Base-by-base conservation (phyloP, 1,284 basidiomycete genomes). In the Peniophora sp. region DNA sequence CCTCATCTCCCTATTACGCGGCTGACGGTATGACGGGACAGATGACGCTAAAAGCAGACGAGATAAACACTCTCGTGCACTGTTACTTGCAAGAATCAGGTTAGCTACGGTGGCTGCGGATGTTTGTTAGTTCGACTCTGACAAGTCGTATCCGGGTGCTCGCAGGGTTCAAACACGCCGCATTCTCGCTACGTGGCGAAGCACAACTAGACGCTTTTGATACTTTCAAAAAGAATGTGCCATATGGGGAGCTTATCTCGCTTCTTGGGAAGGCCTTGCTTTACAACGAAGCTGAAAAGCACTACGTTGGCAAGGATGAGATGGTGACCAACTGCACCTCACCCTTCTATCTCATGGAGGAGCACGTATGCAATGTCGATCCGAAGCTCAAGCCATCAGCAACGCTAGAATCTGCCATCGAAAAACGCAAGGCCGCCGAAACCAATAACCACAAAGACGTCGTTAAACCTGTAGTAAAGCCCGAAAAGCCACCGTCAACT, bases 11-110 rank as follows among this genome's bases (percentile, higher is more conserved):
- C 34, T 36, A n/a, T 41, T 41, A 8, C 19, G 5, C 12, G 27
- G 12, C 27, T 32, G 12, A 32, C 38, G 16, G 8, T n/a, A 41
- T 41, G 38, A 16, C 19, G n/a, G 38, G 38, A 41, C 38, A 77
- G 45, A 75, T 84, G 48, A 70, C 73, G 35, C 85, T 92, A 59
- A 81, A 83, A 39, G 83, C 89, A 39, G 89, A 91, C 61, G 89
- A 92, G 63, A 74, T 92, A 50, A 92, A 92, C 65, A 86, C 83
- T 61, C 77, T 92, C 52, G 83, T 92, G 48, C 82, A 91, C 66
- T 75, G 88, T 1, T 92, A 92, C 64, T 80, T 92, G 53, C 72
- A 81, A 56, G 89, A 92, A 60, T 88, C 85, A 44, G 88, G 88
- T 88, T 57, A 22, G 59, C 53, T 25, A 20, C 22, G 14, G 39